These are phyloP conservation scores for Sophora flavescens DNA, from an alignment of 306 rosid genomes.

Conservation along the genomic window DNA sequence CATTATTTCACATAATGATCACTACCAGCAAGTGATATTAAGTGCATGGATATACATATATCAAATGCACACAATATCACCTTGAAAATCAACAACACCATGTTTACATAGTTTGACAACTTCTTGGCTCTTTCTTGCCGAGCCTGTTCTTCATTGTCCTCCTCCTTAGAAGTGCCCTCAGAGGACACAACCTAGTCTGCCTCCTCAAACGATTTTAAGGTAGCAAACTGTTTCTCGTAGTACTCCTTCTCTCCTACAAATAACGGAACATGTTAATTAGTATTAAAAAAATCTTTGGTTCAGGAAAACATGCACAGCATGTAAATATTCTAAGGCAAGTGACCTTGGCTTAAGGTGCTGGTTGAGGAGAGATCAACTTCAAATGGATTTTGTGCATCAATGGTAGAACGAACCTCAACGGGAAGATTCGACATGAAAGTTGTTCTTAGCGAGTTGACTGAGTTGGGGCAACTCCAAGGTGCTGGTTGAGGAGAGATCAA, in stretches of 20 bases:
- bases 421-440: conserved; percentile 66
- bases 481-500: conserved; percentile 55
- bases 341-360: conserved; percentile 63
- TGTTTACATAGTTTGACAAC: conserved; percentile 68
- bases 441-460: conserved; percentile 47
- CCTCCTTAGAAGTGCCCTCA: conserved; percentile 35
- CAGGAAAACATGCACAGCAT: background rate
- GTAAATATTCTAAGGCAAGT: background rate
- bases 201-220: conserved; percentile 74
- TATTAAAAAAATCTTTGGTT: background rate
- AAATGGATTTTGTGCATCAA: conserved; percentile 59
- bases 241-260: conserved; percentile 68
- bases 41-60: background rate
- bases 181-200: conserved; percentile 56
- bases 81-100: conserved; percentile 64
- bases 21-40: background rate
- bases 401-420: conserved; percentile 55
- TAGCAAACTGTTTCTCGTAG: conserved; percentile 68
- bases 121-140: conserved; percentile 73
- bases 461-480: conserved; percentile 53
- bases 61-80: conserved; percentile 41
- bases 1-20: conserved; percentile 32
- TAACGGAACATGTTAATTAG: background rate
- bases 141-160: conserved; percentile 53
- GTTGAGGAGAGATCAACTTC: conserved; percentile 54